Conservation (phyloP, 2,329 filamentous ascomycete species). For the Aspergillus fumigatiaffinis region DNA sequence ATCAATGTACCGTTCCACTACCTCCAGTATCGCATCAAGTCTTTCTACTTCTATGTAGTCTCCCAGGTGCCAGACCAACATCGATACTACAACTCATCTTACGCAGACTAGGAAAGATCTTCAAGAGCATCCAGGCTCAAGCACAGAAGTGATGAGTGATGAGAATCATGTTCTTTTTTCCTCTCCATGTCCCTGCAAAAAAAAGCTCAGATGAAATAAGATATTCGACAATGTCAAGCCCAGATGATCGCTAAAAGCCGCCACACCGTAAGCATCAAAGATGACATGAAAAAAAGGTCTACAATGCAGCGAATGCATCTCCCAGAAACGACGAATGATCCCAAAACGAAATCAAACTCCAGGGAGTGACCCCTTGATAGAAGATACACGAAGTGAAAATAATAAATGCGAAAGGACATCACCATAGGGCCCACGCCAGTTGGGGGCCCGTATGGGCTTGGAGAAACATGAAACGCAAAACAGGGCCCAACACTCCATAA, state of each 20-base stretch:
- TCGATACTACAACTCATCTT: neutral
- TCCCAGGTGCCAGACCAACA: too few species aligned
- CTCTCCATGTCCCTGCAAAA: slow-evolving; percentile 9
- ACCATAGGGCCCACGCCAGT: neutral
- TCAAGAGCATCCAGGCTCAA: neutral
- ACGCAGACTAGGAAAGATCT: neutral
- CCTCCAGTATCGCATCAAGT: neutral
- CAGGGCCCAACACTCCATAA: neutral
- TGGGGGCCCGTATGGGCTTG: neutral
- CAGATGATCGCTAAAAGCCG: neutral
- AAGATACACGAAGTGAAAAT: slow-evolving; percentile 26
- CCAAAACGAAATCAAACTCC: slow-evolving; percentile 15
- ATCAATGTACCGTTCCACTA: neutral
- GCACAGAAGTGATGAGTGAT: neutral
- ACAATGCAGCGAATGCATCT: slow-evolving; percentile 1
- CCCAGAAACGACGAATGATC: slow-evolving; percentile 16
- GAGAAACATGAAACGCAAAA: neutral
- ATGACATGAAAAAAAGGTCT: neutral
- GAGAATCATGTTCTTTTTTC: neutral
- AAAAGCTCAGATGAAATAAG: slow-evolving; percentile 2
- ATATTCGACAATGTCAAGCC: slow-evolving; percentile 7
- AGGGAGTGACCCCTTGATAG: slow-evolving; percentile 16
- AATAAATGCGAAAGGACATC: slow-evolving; percentile 3
- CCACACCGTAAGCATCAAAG: neutral
- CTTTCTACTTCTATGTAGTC: neutral